These are phyloP conservation scores for Gentiana macrophylla DNA, from an alignment of 257 asterid species.

Conservation along the genomic window DNA sequence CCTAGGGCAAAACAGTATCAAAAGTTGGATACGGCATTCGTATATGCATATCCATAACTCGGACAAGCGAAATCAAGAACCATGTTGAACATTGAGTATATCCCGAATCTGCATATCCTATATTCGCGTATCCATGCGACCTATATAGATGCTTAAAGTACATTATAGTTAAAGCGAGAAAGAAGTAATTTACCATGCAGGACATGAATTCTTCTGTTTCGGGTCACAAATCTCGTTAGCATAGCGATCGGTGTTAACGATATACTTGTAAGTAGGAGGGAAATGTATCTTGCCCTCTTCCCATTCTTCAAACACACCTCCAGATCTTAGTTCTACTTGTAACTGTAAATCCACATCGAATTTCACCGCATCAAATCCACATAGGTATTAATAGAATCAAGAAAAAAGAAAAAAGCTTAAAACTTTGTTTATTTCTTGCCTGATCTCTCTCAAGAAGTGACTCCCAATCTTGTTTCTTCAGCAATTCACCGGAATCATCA, in stretches of 20 bases:
- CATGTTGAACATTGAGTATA: neutral
- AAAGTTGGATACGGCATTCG: no score
- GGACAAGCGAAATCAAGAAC: neutral
- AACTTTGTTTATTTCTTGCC: neutral
- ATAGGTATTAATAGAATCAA: no score
- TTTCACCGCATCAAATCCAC: no score
- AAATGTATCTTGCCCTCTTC: neutral
- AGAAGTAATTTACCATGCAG: neutral
- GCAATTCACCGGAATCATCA: neutral
- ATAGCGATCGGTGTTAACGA: neutral
- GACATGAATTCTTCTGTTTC: conserved; percentile 1
- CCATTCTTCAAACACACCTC: neutral
- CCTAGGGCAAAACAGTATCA: no score
- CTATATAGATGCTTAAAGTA: neutral
- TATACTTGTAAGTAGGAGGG: neutral
- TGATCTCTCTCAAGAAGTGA: neutral
- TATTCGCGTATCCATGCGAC: no score
- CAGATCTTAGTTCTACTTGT: neutral
- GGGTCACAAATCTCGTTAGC: neutral
- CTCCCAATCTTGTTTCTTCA: neutral
- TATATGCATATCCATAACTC: no score
- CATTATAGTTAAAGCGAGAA: neutral
- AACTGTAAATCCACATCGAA: neutral
- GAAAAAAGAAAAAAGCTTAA: neutral
- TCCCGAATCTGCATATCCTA: neutral